Evolutionary conservation across 2,329 filamentous ascomycete species (phyloP).

Genomic region (Trichocomaceae sp.): DNA sequence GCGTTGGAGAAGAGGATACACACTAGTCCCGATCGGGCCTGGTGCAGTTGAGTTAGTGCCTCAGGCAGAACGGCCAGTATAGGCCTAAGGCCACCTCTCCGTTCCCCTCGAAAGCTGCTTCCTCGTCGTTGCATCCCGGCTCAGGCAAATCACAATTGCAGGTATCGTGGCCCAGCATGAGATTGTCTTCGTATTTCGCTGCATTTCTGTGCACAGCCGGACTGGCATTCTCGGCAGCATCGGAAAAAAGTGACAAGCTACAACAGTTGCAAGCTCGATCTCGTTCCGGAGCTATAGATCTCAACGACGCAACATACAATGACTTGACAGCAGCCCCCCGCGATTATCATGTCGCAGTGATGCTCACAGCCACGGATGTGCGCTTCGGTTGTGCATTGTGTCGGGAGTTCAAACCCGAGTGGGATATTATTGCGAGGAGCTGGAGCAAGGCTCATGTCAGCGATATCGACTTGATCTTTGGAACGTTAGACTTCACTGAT

Average conservation of each 20-base stretch:
- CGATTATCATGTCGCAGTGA: conserved; percentile 74
- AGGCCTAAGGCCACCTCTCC: conserved; percentile 13
- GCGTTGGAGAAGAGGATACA: neutral
- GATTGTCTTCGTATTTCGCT: conserved; percentile 23
- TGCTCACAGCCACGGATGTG: conserved; percentile 78
- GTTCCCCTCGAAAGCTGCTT: neutral
- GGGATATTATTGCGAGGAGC: conserved; percentile 76
- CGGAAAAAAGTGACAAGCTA: conserved; percentile 59
- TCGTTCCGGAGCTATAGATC: conserved; percentile 63
- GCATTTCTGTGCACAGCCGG: conserved; percentile 36
- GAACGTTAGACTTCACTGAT: conserved; percentile 78
- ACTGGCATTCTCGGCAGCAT: conserved; percentile 30
- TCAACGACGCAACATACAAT: conserved; percentile 69
- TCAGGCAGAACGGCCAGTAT: neutral
- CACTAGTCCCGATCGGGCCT: no score
- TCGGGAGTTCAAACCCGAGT: conserved; percentile 87
- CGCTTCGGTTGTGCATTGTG: conserved; percentile 83
- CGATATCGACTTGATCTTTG: conserved; percentile 59
- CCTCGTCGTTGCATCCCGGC: neutral
- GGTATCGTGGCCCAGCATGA: conserved; percentile 21
- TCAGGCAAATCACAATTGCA: neutral
- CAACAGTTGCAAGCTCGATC: conserved; percentile 63
- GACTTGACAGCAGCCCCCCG: conserved; percentile 69
- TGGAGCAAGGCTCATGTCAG: conserved; percentile 75
- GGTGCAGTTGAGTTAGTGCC: no score